Conservation (phyloP, 345 rosid species). For the Citrus cavaleriei region DNA sequence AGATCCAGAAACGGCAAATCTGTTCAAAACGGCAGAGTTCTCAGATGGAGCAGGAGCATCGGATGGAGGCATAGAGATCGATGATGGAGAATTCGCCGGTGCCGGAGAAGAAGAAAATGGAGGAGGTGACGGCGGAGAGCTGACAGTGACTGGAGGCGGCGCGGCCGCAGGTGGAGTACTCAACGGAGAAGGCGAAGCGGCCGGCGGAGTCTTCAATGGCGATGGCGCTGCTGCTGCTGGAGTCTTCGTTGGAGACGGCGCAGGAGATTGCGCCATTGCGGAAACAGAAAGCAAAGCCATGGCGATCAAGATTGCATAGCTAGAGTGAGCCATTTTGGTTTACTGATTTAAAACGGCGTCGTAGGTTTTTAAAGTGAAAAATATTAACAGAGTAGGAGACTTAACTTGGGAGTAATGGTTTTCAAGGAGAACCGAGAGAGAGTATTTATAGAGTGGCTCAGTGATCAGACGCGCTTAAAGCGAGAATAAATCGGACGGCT, state of each 20-base stretch:
- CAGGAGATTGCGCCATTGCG: conserved; percentile 18
- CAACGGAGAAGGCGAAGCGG: background rate
- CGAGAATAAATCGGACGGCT: background rate
- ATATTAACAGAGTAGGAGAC: no score
- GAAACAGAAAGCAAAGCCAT: background rate
- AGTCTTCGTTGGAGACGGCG: conserved; percentile 2
- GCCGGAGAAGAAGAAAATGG: conserved; percentile 10
- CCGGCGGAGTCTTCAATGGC: background rate
- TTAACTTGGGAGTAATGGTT: no score
- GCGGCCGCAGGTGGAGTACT: background rate
- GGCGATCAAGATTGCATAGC: background rate
- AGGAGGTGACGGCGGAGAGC: conserved; percentile 16
- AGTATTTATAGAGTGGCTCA: background rate
- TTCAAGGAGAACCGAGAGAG: no score
- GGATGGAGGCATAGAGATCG: conserved; percentile 10
- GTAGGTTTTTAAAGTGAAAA: no score
- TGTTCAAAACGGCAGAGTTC: conserved; percentile 7
- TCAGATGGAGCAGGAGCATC: conserved; percentile 13
- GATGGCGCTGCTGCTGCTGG: background rate
- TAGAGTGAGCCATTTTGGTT: background rate
- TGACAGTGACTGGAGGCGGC: background rate
- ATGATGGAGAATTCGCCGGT: conserved; percentile 6
- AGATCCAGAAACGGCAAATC: background rate
- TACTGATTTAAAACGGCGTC: no score
- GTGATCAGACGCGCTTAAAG: background rate